Conservation (phyloP, 352 stramenopile species). For the Pythium chondricola region DNA sequence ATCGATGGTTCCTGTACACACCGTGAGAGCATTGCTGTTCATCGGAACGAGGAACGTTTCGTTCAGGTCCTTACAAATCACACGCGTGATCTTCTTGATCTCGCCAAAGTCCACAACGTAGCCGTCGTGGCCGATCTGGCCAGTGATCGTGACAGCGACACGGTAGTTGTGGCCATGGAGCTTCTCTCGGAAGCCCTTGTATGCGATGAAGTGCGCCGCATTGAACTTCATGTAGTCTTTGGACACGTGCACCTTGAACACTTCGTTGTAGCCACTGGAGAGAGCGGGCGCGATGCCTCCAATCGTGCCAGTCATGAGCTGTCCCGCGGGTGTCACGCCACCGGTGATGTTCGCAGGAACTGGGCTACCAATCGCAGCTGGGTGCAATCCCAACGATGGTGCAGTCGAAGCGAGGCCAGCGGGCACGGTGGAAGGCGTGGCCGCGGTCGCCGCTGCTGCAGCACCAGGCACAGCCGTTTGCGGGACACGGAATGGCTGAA, state of each 20-base stretch:
- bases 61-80: constrained; percentile 96
- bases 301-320: constrained; percentile 9
- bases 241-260: constrained; percentile 85
- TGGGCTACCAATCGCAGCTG: constrained; percentile 2
- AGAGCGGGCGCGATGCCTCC: constrained; percentile 20
- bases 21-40: constrained; percentile 90
- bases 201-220: constrained; percentile 85
- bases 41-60: constrained; percentile 96
- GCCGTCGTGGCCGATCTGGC: constrained; percentile 86
- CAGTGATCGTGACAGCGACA: constrained; percentile 88
- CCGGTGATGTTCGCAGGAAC: constrained; percentile 1
- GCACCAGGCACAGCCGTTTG: constrained; percentile 12
- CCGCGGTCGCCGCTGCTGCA: constrained; percentile 3
- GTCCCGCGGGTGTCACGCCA: constrained; percentile 4
- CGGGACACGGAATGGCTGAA: constrained; percentile 44
- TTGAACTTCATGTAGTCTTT: constrained; percentile 93
- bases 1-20: no score
- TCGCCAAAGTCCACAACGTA: constrained; percentile 98
- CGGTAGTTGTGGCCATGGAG: constrained; percentile 98
- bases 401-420: constrained; percentile 9
- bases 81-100: constrained; percentile 93
- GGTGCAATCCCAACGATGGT: constrained; percentile 15
- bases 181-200: constrained; percentile 94
- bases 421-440: constrained; percentile 11
- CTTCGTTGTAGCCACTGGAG: constrained; percentile 45